These are phyloP conservation scores for Piper betle DNA, from an alignment of 164 flowering plant genomes.

Conservation along the genomic window DNA sequence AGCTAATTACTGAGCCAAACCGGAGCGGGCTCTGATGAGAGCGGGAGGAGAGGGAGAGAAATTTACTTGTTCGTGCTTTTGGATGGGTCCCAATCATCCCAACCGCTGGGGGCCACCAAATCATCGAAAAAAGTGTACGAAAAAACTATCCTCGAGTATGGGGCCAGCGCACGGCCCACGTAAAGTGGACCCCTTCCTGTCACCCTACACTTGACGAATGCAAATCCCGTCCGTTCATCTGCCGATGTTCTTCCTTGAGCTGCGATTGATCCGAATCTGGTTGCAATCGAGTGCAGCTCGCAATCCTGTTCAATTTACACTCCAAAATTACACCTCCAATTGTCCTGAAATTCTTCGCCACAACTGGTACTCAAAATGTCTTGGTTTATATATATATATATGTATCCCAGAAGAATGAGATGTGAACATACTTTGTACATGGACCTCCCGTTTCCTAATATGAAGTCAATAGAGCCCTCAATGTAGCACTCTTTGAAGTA, in stretches of 20 bases:
- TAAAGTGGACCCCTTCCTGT: conserved; percentile 83
- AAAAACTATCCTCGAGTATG: conserved; percentile 75
- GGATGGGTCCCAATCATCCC: conserved; percentile 87
- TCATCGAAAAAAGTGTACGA: conserved; percentile 69
- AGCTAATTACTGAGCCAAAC: too few relatives aligned
- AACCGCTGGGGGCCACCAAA: conserved; percentile 78
- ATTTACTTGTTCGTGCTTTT: conserved; percentile 64
- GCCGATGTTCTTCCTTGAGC: conserved; percentile 59
- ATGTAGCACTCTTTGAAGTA: conserved; percentile 93
- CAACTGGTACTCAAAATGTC: too few relatives aligned
- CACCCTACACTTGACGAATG: conserved; percentile 62
- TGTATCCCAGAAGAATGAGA: too few relatives aligned
- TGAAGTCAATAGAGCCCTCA: conserved; percentile 93
- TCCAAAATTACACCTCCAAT: too few relatives aligned
- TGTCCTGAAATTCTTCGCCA: too few relatives aligned
- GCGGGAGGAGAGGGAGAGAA: too few relatives aligned
- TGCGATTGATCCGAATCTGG: conserved; percentile 82
- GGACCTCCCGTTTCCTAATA: conserved; percentile 93
- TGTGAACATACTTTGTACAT: conserved; percentile 59
- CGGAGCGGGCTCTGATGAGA: too few relatives aligned
- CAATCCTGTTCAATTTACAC: conserved; percentile 37
- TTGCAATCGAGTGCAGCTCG: conserved; percentile 83
- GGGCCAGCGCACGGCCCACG: conserved; percentile 93
- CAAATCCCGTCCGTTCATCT: conserved; percentile 67
- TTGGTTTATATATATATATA: too few relatives aligned